Conservation (phyloP, 495 filamentous ascomycete species). For the Lentithecium fluviatile region DNA sequence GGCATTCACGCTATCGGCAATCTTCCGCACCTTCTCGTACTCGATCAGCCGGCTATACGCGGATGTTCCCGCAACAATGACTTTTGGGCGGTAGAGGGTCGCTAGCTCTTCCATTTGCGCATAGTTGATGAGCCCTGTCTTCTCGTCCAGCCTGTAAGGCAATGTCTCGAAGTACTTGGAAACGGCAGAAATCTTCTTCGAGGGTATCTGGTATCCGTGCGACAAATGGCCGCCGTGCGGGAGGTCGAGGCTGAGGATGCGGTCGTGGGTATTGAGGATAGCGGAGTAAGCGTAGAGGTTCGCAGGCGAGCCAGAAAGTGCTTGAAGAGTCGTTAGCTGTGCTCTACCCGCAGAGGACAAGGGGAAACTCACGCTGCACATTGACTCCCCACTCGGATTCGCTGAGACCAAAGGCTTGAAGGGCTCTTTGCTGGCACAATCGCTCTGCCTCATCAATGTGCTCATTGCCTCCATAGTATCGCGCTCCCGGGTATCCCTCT, state of each 20-base stretch:
- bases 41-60: conserved; percentile 99
- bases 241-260: conserved; percentile 95
- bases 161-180: conserved; percentile 99
- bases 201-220: conserved; percentile 95
- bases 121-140: conserved; percentile 98
- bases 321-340: conserved; percentile 47
- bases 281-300: conserved; percentile 97
- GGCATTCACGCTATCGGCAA: conserved; percentile 88
- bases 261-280: conserved; percentile 84
- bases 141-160: conserved; percentile 86
- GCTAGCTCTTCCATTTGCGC: conserved; percentile 89
- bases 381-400: conserved; percentile 95
- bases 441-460: conserved; percentile 88
- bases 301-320: conserved; percentile 90
- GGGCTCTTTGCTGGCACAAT: conserved; percentile 82
- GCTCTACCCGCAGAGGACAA: conserved; percentile 25
- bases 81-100: conserved; percentile 90
- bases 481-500: conserved; percentile 92
- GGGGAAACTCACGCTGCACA: conserved; percentile 71
- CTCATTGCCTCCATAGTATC: conserved; percentile 97
- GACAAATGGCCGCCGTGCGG: conserved; percentile 96
- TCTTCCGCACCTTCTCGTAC: conserved; percentile 94
- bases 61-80: conserved; percentile 93
- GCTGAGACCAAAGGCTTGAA: conserved; percentile 80
- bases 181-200: conserved; percentile 96